Evolutionary conservation across 495 filamentous ascomycete species (phyloP).

Genomic region (Oleoguttula mirabilis): DNA sequence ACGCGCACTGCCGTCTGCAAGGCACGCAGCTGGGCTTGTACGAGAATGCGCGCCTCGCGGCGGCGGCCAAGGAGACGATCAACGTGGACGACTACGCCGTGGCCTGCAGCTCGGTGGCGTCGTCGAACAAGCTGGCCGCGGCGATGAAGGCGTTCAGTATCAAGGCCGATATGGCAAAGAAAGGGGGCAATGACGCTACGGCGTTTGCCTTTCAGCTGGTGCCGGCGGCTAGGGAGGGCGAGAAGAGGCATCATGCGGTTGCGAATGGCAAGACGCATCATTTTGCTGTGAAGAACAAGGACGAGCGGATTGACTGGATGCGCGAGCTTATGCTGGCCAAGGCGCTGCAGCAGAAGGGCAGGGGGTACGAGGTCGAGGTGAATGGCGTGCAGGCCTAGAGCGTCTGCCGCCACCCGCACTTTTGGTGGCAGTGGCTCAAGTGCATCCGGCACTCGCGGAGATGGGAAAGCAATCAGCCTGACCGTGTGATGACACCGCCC

Average conservation of each 20-base stretch:
- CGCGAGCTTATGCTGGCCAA: conserved; percentile 93
- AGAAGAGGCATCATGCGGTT: conserved; percentile 25
- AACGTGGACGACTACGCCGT: conserved; percentile 94
- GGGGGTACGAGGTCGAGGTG: conserved; percentile 66
- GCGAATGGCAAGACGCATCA: conserved; percentile 67
- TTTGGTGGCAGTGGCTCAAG: too few relatives aligned
- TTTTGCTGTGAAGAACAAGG: conserved; percentile 74
- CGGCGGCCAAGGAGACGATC: conserved; percentile 62
- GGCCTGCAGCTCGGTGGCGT: conserved; percentile 65
- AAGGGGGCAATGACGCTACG: conserved; percentile 36
- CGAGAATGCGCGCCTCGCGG: conserved; percentile 45
- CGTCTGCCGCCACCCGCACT: too few relatives aligned
- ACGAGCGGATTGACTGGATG: conserved; percentile 98
- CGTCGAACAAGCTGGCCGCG: conserved; percentile 65
- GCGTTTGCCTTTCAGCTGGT: conserved; percentile 89
- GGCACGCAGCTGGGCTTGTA: conserved; percentile 80
- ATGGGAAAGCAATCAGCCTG: too few relatives aligned
- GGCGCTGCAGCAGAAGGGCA: conserved; percentile 67
- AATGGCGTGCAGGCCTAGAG: conserved; percentile 45
- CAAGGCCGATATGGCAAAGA: conserved; percentile 36
- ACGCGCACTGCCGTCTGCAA: conserved; percentile 71
- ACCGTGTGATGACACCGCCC: too few relatives aligned
- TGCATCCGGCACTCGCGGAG: too few relatives aligned
- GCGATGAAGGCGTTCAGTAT: conserved; percentile 80
- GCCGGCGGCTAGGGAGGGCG: conserved; percentile 45